These are phyloP conservation scores for Xylaria sp. DNA, from an alignment of 2,329 filamentous ascomycete species.

Conservation along the genomic window DNA sequence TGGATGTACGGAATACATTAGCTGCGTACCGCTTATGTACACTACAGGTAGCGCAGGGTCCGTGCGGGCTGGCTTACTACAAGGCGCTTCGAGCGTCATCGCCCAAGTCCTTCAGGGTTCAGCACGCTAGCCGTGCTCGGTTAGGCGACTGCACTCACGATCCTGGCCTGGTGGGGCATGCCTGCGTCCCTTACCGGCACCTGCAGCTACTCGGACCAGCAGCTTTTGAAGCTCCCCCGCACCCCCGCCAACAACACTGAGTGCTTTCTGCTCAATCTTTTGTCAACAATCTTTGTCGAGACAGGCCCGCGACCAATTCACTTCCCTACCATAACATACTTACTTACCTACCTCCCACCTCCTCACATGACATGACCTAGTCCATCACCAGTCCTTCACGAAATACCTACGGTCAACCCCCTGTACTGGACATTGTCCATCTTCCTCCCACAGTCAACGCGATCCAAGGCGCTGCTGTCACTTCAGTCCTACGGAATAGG, in stretches of 20 bases:
- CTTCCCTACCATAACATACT: too few species aligned
- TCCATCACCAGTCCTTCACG: neutral
- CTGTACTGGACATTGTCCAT: constrained; percentile 1
- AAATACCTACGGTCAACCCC: constrained; percentile 10
- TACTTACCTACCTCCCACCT: too few species aligned
- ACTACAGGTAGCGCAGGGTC: neutral
- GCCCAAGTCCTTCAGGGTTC: neutral
- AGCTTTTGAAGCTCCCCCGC: constrained; percentile 16
- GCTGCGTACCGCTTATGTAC: neutral
- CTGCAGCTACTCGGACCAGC: constrained; percentile 1
- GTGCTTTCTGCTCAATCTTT: constrained; percentile 6
- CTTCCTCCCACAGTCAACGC: constrained; percentile 1
- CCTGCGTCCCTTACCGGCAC: constrained; percentile 12
- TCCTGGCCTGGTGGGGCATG: neutral
- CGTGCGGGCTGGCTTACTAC: neutral
- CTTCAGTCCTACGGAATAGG: too few species aligned
- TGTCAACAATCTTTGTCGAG: neutral
- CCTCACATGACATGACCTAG: constrained; percentile 3
- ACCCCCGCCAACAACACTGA: constrained; percentile 4
- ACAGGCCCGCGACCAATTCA: neutral
- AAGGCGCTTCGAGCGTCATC: neutral
- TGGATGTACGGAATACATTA: too few species aligned
- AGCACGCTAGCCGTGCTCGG: neutral
- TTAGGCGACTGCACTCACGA: neutral
- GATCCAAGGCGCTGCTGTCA: too few species aligned